Evolutionary conservation across 768 basidiomycete species (phyloP).

Genomic region (Mrakia blollopis): DNA sequence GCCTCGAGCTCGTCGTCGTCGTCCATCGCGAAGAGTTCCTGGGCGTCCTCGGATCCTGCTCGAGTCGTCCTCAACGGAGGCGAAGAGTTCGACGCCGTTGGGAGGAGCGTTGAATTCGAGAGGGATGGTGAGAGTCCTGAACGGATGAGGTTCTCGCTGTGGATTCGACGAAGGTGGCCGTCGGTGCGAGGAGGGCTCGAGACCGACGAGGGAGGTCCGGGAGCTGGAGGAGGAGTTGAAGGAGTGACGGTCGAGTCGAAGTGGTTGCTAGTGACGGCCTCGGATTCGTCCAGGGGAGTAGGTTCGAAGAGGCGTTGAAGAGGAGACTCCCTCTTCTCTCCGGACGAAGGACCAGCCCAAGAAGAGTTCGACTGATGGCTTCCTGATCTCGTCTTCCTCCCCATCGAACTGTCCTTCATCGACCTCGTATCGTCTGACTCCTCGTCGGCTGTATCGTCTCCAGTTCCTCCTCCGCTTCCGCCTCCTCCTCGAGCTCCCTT

Average conservation of each 20-base stretch:
- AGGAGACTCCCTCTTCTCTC: not conserved
- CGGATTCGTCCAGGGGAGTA: not conserved
- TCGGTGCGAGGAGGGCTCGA: not conserved
- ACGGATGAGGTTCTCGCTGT: conserved; percentile 9
- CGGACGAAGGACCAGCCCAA: not conserved
- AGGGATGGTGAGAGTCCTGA: not conserved
- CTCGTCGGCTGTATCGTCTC: conserved; percentile 4
- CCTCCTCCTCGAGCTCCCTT: not conserved
- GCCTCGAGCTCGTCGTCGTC: conserved; percentile 8
- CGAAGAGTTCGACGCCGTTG: not conserved
- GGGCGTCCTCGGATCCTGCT: not conserved
- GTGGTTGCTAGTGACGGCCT: not conserved
- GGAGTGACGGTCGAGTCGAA: not conserved
- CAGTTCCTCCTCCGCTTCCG: too few relatives aligned
- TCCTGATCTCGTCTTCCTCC: not conserved
- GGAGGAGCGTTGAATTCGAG: not conserved
- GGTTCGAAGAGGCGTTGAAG: not conserved
- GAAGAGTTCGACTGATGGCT: not conserved
- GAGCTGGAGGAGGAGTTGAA: not conserved
- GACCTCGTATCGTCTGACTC: conserved; percentile 8
- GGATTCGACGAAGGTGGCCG: not conserved
- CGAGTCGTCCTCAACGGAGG: not conserved
- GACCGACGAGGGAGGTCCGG: not conserved
- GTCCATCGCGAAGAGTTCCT: conserved; percentile 13
- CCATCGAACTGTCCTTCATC: not conserved